Base-by-base conservation (phyloP, 306 rosid genomes). In the Sechiopsis laciniata region DNA sequence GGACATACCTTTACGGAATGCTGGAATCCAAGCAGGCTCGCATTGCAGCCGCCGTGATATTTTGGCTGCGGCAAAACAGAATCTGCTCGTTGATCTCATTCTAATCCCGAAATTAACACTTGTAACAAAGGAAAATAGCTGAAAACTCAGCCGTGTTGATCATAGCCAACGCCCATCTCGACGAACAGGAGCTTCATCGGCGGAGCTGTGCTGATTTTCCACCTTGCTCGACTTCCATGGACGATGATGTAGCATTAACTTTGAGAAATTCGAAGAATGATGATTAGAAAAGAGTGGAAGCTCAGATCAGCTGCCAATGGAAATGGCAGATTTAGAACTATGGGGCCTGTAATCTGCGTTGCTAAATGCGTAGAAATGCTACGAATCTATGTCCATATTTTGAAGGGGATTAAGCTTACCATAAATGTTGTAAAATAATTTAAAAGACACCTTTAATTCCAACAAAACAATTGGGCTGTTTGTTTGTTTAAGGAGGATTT, bases 161-260 rank as follows among this genome's bases (percentile, higher is more conserved):
- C 98, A 62, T 90, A 90, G 35, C 98, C 97, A 8, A 94, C 98
- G 40, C 98, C 98, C 98, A 94, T 94, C 79, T 94, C 98, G 12
- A 94, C 96, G 73, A 94, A 94, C 88, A 94, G 76, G 75, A 89
- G 95, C 82, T 87, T 91, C 89, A 94, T 89, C 12, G 81, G 74
- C 21, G 82, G 68, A 60, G 83, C 62, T 26, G 88, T 10, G 72
- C 52, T 60, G 83, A 59, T 21, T 46, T 48, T 73, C 74, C 83
- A 45, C 72, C 71, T 57, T 63, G 82, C 46, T 85, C 80, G 73
- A 77, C 80, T 74, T 87, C 99, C 99, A 94, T 94, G 75, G 90
- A 45, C 12, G 82, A 40, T 17, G 85, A 40, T 17, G 85, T 61
- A 73, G 83, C 68, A 21, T 84, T 29, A 42, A 81, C 85, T 75